Evolutionary conservation across 1,284 basidiomycete genomes (phyloP), one percentile per base, ranked within the genome.

Genomic region (Kwoniella shivajii): DNA sequence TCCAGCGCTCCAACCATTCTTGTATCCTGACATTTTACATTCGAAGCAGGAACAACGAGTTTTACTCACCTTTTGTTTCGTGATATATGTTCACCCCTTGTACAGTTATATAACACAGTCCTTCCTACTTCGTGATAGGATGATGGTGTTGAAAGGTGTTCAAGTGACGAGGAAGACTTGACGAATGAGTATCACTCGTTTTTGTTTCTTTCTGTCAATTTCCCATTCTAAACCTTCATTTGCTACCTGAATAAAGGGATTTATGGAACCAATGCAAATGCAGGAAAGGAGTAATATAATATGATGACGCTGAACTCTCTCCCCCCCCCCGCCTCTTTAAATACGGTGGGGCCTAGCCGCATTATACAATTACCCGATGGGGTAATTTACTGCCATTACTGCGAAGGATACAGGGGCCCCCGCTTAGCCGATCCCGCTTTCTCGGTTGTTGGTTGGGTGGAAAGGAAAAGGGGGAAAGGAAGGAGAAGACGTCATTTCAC

Each of bases 401-500:
- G 14, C 16, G 10, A 24, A 30, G 48, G 48, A 39, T 27, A 18
- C 34, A 50, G 48, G 48, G 48, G 48, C 34, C 48, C 48, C 48
- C 48, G 10, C 13, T 31, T 9, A 9, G 46, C 24, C 36, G 44
- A 50, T 50, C 48, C 48, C 48, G 45, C 45, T 47, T 47, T 9
- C 10, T 34, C 10, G 36, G 45, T 34, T 33, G 45, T 47, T 33
- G 36, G 33, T 14, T n/a, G n/a, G n/a, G n/a, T n/a, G n/a, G n/a
- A n/a, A n/a, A n/a, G n/a, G n/a, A n/a, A n/a, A n/a, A n/a, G n/a
- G n/a, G n/a, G n/a, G n/a, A n/a, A n/a, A n/a, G n/a, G n/a, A n/a
- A n/a, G 27, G 30, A 47, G 30, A 4, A 34, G 18, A 10, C 43
- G n/a, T 14, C 46, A 20, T 9, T 16, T n/a, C n/a, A n/a, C n/a